Evolutionary conservation across 176 grass and related monocot genomes (phyloP).

Genomic region (Elaeis guineensis): DNA sequence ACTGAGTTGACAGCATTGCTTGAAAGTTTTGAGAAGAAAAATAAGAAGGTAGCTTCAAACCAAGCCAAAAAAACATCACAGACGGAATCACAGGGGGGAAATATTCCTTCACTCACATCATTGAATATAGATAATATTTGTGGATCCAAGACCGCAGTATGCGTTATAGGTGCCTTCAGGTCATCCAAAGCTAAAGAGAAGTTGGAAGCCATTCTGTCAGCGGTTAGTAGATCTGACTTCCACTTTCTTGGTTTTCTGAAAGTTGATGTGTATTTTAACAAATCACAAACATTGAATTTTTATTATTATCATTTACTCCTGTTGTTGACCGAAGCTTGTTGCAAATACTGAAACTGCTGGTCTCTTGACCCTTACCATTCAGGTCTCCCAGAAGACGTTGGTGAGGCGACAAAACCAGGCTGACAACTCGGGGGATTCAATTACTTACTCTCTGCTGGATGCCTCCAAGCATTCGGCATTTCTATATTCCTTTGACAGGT

Average conservation of each 20-base stretch:
- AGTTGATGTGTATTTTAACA: too few species aligned
- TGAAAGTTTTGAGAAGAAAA: conserved; percentile 79
- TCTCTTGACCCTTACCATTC: conserved; percentile 17
- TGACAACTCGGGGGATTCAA: conserved; percentile 21
- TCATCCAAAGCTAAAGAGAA: conserved; percentile 53
- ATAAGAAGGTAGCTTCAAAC: conserved; percentile 42
- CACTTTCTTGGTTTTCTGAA: too few species aligned
- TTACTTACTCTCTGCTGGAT: conserved; percentile 60
- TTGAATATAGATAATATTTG: conserved; percentile 58
- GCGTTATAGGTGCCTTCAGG: conserved; percentile 65
- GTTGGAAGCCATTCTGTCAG: conserved; percentile 44
- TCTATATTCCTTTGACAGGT: conserved; percentile 54
- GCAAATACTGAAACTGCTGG: neutral
- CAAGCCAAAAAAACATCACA: conserved; percentile 43
- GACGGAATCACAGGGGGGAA: conserved; percentile 11
- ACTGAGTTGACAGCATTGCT: conserved; percentile 52
- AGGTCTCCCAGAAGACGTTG: conserved; percentile 85
- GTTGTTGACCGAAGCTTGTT: too few species aligned
- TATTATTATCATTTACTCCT: too few species aligned
- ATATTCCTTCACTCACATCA: conserved; percentile 48
- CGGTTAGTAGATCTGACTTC: conserved; percentile 30
- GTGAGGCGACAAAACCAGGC: conserved; percentile 42
- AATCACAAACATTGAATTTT: too few species aligned
- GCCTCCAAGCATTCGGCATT: conserved; percentile 52
- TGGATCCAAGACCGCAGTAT: conserved; percentile 53